These are phyloP conservation scores for Ramalina peruviana DNA, from an alignment of 495 filamentous ascomycete species.

Conservation along the genomic window DNA sequence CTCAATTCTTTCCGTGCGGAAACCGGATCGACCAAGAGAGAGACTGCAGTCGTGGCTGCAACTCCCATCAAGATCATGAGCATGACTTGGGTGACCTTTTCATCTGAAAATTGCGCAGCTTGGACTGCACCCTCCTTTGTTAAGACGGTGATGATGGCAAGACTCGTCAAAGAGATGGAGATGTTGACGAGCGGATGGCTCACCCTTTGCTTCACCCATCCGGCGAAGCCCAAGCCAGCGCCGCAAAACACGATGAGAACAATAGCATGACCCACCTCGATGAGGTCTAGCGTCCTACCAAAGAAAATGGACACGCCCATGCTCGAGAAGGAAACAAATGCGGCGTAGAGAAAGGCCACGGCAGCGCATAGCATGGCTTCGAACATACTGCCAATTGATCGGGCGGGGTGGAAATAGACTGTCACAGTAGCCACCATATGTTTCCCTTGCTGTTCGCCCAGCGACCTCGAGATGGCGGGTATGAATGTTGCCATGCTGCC, in stretches of 20 bases:
- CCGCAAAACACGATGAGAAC: conserved; percentile 81
- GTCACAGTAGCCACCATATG: conserved; percentile 88
- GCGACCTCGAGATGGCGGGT: conserved; percentile 49
- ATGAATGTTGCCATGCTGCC: conserved; percentile 83
- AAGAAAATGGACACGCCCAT: conserved; percentile 78
- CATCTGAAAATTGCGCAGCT: conserved; percentile 59
- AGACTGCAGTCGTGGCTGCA: conserved; percentile 56
- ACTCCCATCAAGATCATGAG: conserved; percentile 88
- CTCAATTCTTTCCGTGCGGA: conserved; percentile 67
- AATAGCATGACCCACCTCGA: conserved; percentile 61
- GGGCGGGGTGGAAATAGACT: conserved; percentile 94
- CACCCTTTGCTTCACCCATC: conserved; percentile 82
- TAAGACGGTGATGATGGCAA: conserved; percentile 80
- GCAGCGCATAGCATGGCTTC: conserved; percentile 76
- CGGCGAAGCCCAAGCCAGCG: conserved; percentile 77
- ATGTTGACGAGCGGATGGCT: conserved; percentile 82
- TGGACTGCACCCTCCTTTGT: conserved; percentile 88
- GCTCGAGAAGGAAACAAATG: conserved; percentile 65
- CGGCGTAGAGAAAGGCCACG: conserved; percentile 70
- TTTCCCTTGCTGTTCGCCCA: conserved; percentile 87
- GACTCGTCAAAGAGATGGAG: conserved; percentile 76
- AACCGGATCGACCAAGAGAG: conserved; percentile 64
- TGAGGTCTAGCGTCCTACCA: conserved; percentile 45
- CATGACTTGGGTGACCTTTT: conserved; percentile 74
- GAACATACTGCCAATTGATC: conserved; percentile 79